Base-by-base conservation (phyloP, 495 filamentous ascomycete species). In the Aspergillus baeticus region DNA sequence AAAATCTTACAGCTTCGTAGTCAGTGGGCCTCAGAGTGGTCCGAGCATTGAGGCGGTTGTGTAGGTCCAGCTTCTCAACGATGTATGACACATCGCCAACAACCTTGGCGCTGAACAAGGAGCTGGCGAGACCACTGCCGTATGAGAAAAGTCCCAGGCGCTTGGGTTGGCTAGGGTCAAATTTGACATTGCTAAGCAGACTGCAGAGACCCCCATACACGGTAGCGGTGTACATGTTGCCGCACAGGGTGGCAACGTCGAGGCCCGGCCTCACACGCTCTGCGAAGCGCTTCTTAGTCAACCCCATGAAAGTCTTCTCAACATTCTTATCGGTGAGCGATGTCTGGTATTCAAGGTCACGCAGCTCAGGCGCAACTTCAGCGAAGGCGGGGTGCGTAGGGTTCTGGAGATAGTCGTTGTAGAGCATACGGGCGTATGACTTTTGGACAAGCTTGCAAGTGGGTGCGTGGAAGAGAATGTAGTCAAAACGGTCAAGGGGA, bases 191-290 rank as follows among this genome's bases (percentile, higher is more conserved):
- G 72, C 81, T 79, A 59, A 98, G 67, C 55, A 98, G 69, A 62
- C 85, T 87, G 69, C 84, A 83, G 41, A 98, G 80, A 52, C 90
- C 91, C 55, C 85, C 86, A 78, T 92, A 98, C 62, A 98, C 89
- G 69, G 90, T 96, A 46, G 88, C 94, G 65, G 88, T 92, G 79
- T 98, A 98, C 95, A 97, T 98, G 83, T 98, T 98, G 73, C 94
- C 95, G 74, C 92, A 96, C 77, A 91, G 87, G 39, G 92, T 97
- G 34, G 94, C 88, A 20, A 95, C 88, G 69, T 95, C 79, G 68
- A 94, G 88, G 66, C 81, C 76, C 35, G 95, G 92, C 69, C 87
- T 79, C 54, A 98, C 89, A 71, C 92, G 89, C 73, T 91, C 85
- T 61, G 86, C 84, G 78, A 92, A 98, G 54, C 86, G 87, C 85